These are phyloP conservation scores for Lathyrus oleraceus DNA, from an alignment of 306 rosid species.

Conservation along the genomic window DNA sequence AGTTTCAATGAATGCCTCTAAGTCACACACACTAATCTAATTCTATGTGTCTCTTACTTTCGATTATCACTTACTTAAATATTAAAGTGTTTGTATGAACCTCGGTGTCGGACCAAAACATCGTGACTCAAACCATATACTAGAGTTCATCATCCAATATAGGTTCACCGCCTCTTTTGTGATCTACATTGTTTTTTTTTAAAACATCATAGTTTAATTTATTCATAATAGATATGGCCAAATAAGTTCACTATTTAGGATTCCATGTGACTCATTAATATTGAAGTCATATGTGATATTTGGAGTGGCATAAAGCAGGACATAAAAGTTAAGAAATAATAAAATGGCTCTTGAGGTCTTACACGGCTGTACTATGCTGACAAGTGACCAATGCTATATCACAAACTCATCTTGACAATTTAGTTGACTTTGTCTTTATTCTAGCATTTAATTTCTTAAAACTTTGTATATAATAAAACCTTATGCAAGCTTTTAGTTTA, in stretches of 20 bases:
- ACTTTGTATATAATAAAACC: slow-evolving; percentile 31
- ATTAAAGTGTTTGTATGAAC: no score
- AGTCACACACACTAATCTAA: no score
- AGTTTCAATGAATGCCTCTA: no score
- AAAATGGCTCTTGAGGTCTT: slow-evolving; percentile 25
- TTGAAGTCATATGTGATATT: background rate
- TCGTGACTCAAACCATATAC: no score
- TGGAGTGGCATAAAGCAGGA: background rate
- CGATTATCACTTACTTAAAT: no score
- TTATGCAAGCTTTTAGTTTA: background rate
- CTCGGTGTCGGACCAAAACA: no score
- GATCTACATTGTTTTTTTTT: no score
- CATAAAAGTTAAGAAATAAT: background rate
- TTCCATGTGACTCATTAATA: background rate
- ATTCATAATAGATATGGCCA: background rate
- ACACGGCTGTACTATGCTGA: slow-evolving; percentile 29
- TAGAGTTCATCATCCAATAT: no score
- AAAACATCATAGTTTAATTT: background rate
- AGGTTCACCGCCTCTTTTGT: no score
- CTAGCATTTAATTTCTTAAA: background rate
- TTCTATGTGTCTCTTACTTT: no score
- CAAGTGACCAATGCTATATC: background rate
- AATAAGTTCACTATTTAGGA: background rate
- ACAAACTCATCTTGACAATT: slow-evolving; percentile 8
- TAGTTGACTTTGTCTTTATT: slow-evolving; percentile 21